Evolutionary conservation across 768 basidiomycete genomes (phyloP), one percentile per base, ranked within the genome.

Genomic region (Mycena albidolilacea): DNA sequence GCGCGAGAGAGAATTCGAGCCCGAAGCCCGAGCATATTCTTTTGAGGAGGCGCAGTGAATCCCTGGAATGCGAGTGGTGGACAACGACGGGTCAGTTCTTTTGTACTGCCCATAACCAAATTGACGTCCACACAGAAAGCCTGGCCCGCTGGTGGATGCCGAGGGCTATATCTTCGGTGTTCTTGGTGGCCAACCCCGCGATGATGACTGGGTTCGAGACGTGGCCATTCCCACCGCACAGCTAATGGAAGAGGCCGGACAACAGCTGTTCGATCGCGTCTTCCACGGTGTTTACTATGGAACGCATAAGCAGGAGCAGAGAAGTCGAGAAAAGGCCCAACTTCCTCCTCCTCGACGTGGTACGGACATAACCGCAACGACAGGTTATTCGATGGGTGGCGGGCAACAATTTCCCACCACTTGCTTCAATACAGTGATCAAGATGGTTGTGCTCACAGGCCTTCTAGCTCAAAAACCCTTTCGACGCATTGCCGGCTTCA

Each of bases 251-350:
- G 41, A 43, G 14, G 37, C 67, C 10, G 67, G 44, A 6, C n/a
- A 2, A 3, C 15, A 41, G 4, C 41, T 69, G 35, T 69, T 55
- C n/a, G 41, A 41, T 7, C 41, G 48, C 7, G 15, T n/a, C 5
- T 68, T 68, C 17, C 50, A 46, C 14, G 69, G 61, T n/a, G 38
- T 41, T 10, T 59, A 59, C 38, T 59, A 59, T 17, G 58, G 58
- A 7, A 59, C 58, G 0, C 58, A 39, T 5, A 39, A n/a, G 19
- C 17, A 59, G 1, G 52, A 41, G 37, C 52, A 64, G 50, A 8
- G 11, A 7, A 30, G 17, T n/a, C 7, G 44, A 14, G 37, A 52
- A 5, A 30, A 23, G 21, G 50, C 35, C n/a, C 23, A 37, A 12
- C 9, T 46, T 61, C 30, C 30, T 30, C 30, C 4, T 30, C 30